Evolutionary conservation across 2,329 filamentous ascomycete genomes (phyloP).

Genomic region (Dactylellina leptospora): DNA sequence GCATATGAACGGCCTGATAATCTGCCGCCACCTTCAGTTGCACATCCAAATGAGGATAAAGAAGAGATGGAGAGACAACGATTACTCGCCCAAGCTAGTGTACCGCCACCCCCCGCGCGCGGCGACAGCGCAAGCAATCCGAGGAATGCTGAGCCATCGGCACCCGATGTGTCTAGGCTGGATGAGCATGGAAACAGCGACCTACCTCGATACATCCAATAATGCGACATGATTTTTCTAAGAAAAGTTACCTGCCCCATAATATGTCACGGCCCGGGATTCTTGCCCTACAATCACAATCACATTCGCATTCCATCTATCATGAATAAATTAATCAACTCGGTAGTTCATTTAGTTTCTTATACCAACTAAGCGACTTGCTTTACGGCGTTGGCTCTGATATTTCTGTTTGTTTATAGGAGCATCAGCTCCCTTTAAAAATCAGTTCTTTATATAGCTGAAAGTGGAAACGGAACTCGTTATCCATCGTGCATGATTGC

Average conservation of each 20-base stretch:
- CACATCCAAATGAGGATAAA: slow-evolving; percentile 73
- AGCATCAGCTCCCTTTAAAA: no score
- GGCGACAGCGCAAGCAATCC: slow-evolving; percentile 47
- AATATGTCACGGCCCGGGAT: not conserved
- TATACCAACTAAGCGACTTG: slow-evolving; percentile 29
- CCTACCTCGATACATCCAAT: slow-evolving; percentile 48
- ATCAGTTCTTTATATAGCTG: no score
- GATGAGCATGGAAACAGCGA: slow-evolving; percentile 30
- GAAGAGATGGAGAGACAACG: slow-evolving; percentile 76
- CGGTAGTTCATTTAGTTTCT: slow-evolving; percentile 2
- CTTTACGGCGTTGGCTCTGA: slow-evolving; percentile 23
- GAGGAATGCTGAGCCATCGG: slow-evolving; percentile 54
- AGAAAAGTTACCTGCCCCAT: not conserved
- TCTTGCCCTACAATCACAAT: not conserved
- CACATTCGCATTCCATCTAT: no score
- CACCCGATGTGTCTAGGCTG: slow-evolving; percentile 49
- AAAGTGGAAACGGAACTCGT: no score
- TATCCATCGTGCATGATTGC: no score
- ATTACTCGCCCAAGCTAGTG: slow-evolving; percentile 71
- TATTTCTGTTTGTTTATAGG: slow-evolving; percentile 3
- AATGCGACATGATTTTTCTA: not conserved
- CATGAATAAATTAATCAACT: no score
- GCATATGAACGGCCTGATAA: slow-evolving; percentile 49
- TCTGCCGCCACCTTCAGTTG: slow-evolving; percentile 39
- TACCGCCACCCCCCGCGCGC: slow-evolving; percentile 63